These are phyloP conservation scores for Trichoderma endophyticum DNA, from an alignment of 2,329 filamentous ascomycete species.

Conservation along the genomic window DNA sequence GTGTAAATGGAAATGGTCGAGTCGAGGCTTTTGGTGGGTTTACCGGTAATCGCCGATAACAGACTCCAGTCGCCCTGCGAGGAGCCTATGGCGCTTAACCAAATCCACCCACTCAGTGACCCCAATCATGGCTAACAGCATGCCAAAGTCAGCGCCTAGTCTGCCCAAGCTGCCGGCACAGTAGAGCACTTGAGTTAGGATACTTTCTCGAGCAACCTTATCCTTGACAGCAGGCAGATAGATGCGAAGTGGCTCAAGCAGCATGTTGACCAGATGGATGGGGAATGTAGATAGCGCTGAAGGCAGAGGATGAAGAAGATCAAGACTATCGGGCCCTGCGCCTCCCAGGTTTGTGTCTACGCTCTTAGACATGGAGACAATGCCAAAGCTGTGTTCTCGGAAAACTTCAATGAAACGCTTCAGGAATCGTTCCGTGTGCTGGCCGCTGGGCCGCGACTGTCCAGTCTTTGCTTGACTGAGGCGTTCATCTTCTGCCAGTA, in stretches of 20 bases:
- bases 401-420: constrained; percentile 98
- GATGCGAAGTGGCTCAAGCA: constrained; percentile 69
- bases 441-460: constrained; percentile 63
- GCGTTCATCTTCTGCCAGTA: constrained; percentile 84
- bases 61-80: constrained; percentile 74
- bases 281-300: constrained; percentile 81
- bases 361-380: constrained; percentile 89
- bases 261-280: constrained; percentile 74
- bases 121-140: constrained; percentile 65
- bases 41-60: constrained; percentile 55
- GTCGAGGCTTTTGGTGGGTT: not conserved
- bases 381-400: constrained; percentile 93
- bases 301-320: constrained; percentile 60
- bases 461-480: constrained; percentile 43
- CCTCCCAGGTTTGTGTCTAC: constrained; percentile 53
- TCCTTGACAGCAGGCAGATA: constrained; percentile 84
- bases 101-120: constrained; percentile 80
- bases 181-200: constrained; percentile 89
- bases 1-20: not conserved
- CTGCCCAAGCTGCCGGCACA: constrained; percentile 88
- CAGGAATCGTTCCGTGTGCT: constrained; percentile 90
- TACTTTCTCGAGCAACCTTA: constrained; percentile 74
- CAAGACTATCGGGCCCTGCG: constrained; percentile 21
- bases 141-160: constrained; percentile 86
- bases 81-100: constrained; percentile 79